Percentiles rank a stretch among this genome's conserved stretches.
phyloP scores from a whole-genome alignment of 2,329 filamentous ascomycete genomes.

The Trichothecium roseum region DNA sequence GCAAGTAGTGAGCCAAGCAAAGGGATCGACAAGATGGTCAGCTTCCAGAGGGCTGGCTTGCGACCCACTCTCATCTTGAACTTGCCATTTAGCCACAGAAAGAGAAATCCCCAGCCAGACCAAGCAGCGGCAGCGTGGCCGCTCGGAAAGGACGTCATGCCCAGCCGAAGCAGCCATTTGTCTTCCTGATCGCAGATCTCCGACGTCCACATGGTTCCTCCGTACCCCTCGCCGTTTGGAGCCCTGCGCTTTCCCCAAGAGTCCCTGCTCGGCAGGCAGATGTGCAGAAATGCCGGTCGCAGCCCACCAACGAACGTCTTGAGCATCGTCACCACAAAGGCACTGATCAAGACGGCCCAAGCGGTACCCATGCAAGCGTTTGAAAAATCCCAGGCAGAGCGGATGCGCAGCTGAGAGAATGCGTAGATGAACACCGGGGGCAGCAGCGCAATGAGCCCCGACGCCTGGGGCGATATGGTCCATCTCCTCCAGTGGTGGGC shows the following conservation, averaged over 20 bases:
- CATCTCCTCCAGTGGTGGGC: slow-evolving; percentile 55
- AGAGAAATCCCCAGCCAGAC: slow-evolving; percentile 60
- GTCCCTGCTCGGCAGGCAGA: slow-evolving; percentile 47
- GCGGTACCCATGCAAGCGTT: slow-evolving; percentile 51
- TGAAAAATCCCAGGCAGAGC: slow-evolving; percentile 48
- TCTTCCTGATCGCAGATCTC: slow-evolving; percentile 58
- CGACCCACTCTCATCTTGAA: slow-evolving; percentile 66
- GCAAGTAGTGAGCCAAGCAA: slow-evolving; percentile 59
- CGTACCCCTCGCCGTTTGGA: slow-evolving; percentile 41
- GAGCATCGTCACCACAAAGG: slow-evolving; percentile 48
- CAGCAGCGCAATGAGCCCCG: slow-evolving; percentile 43
- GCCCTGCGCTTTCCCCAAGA: slow-evolving; percentile 13
- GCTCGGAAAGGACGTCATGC: slow-evolving; percentile 60
- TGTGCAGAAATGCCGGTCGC: slow-evolving; percentile 60
- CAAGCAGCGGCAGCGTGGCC: slow-evolving; percentile 68
- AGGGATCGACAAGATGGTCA: slow-evolving; percentile 53
- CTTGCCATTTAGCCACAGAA: slow-evolving; percentile 68
- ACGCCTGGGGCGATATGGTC: slow-evolving; percentile 49
- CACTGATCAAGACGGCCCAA: slow-evolving; percentile 47
- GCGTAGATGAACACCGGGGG: slow-evolving; percentile 49
- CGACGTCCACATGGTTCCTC: slow-evolving; percentile 55
- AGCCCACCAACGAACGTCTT: slow-evolving; percentile 67
- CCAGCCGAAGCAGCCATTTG: slow-evolving; percentile 52
- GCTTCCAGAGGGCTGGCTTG: slow-evolving; percentile 65
- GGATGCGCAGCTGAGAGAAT: slow-evolving; percentile 46